Base-by-base conservation (phyloP, 805 yeast genomes). In the Candida pseudofarinosa region DNA sequence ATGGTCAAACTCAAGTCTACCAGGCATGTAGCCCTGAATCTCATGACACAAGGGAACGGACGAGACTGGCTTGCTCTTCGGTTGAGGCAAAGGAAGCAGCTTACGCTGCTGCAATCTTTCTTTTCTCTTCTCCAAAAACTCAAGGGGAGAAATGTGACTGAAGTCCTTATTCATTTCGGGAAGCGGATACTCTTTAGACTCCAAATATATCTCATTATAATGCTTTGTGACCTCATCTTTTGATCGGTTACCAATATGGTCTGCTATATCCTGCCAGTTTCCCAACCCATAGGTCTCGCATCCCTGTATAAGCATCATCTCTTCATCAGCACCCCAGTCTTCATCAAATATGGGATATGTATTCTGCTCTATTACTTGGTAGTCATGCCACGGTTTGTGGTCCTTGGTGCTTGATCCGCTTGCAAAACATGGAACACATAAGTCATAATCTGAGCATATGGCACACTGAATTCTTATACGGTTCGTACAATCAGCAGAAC, bases 261-360 rank as follows among this genome's bases (percentile, higher is more conserved):
- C 98, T 8, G 96, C 85, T n/a, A 95, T 80, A 61, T 93, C 99
- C 56, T 88, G 96, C 99, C 99, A 93, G 60, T 90, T 89, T 2
- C 99, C 99, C 42, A 93, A 62, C 0, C 99, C 99, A 36, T 79
- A 76, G 7, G 87, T 83, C 62, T 93, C 97, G 35, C 95, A 83
- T 6, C 97, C 98, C 61, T 89, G 96, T 12, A 95, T 77, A 45
- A 93, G 69, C 26, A 88, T 72, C 43, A 90, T 59, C 63, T 93
- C 99, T 62, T 93, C 99, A 66, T 93, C 99, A 1, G 99, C 99
- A 31, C 99, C 99, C 98, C 99, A 93, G 43, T 84, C 90, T 43
- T 76, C 79, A 40, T 81, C 85, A 52, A 95, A 83, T 7, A 95
- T 86, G 0, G 99, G 99, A 58, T 88, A 91, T 2, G 95, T 85